These are phyloP conservation scores for Cyclotella cryptica DNA, from an alignment of 108 stramenopile genomes.

Conservation along the genomic window DNA sequence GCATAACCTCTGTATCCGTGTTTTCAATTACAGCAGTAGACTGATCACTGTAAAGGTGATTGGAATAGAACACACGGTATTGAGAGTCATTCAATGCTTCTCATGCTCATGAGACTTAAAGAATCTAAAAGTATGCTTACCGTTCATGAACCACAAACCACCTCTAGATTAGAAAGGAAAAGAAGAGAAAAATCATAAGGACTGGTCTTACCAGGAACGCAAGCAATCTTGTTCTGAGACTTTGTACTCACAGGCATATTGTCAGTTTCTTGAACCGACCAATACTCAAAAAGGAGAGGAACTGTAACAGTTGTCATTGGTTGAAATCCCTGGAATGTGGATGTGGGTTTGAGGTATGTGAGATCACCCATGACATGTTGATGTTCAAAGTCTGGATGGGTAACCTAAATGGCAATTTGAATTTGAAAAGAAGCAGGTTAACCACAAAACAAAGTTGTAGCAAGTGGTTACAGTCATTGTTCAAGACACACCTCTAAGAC, in stretches of 20 bases:
- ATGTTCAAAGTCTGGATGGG: slow-evolving; percentile 23
- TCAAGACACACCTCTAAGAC: neutral
- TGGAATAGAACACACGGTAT: neutral
- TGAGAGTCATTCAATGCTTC: neutral
- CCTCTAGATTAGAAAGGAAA: neutral
- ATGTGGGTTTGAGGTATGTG: slow-evolving; percentile 17
- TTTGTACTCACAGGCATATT: slow-evolving; percentile 19
- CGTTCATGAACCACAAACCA: neutral
- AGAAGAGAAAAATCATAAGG: neutral
- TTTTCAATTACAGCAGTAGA: slow-evolving; percentile 6
- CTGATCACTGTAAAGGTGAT: neutral
- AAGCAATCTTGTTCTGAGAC: neutral
- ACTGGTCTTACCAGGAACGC: neutral
- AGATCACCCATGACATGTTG: slow-evolving; percentile 21
- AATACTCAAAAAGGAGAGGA: slow-evolving; percentile 18
- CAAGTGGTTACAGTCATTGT: neutral
- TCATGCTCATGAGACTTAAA: neutral
- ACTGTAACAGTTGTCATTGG: neutral
- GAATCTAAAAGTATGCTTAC: neutral
- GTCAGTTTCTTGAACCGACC: slow-evolving; percentile 27
- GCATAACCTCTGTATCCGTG: slow-evolving; percentile 13
- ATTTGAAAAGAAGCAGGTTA: neutral
- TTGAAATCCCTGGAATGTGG: slow-evolving; percentile 16
- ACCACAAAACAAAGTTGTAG: neutral
- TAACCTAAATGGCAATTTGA: neutral